A percentile compares a stretch with the other conserved stretches of the same genome.
phyloP scores from a whole-genome alignment of 768 basidiomycete genomes.

The Psilocybe sp. region DNA sequence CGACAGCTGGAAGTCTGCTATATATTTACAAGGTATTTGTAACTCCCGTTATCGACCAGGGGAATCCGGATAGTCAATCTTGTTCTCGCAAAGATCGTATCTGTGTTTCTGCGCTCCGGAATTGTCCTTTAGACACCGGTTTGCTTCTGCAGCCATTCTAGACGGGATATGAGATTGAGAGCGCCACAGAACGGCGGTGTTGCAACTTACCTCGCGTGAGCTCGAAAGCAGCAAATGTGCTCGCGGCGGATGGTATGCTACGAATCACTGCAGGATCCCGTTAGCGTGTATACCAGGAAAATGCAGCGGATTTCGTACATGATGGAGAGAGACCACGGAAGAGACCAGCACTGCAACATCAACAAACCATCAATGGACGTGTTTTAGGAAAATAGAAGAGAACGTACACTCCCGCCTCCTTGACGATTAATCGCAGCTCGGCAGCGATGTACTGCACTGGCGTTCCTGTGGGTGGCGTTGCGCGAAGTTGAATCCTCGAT shows the following conservation, averaged over 20 bases:
- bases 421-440: conserved; percentile 65
- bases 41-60: too few species aligned
- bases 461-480: conserved; percentile 68
- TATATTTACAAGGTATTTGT: too few species aligned
- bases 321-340: conserved; percentile 78
- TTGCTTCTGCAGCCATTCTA: too few species aligned
- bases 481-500: conserved; percentile 81
- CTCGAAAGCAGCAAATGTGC: conserved; percentile 90
- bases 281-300: not conserved
- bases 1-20: too few species aligned
- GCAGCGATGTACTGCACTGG: conserved; percentile 73
- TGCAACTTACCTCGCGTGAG: conserved; percentile 36
- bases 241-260: conserved; percentile 89
- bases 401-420: conserved; percentile 73
- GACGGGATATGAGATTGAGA: too few species aligned
- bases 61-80: too few species aligned
- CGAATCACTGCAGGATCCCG: conserved; percentile 45
- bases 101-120: too few species aligned
- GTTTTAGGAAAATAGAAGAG: not conserved
- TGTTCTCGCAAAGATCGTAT: too few species aligned
- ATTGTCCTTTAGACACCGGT: too few species aligned
- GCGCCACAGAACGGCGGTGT: too few species aligned
- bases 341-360: conserved; percentile 49
- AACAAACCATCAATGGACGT: not conserved
- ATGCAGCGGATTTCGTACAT: conserved; percentile 41